These are phyloP conservation scores for Bipolaris cookei DNA, from an alignment of 2,329 filamentous ascomycete species.

Conservation along the genomic window DNA sequence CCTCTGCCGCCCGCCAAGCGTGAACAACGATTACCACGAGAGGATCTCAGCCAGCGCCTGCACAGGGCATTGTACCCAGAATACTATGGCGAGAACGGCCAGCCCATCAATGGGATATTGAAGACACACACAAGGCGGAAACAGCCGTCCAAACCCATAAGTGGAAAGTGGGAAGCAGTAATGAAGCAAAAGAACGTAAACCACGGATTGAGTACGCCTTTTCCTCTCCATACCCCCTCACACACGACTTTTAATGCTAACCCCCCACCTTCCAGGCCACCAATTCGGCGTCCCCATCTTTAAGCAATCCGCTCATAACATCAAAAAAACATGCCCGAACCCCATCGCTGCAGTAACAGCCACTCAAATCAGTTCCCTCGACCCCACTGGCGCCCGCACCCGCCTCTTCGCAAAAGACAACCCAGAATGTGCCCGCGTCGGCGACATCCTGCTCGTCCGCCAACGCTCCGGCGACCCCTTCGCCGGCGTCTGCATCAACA, in stretches of 20 bases:
- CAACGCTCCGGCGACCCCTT: constrained; percentile 87
- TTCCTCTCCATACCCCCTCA: neutral
- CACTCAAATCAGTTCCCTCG: constrained; percentile 74
- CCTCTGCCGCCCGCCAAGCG: constrained; percentile 9
- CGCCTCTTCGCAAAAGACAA: constrained; percentile 80
- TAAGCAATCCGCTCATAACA: constrained; percentile 61
- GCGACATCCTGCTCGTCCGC: constrained; percentile 90
- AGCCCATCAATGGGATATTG: neutral
- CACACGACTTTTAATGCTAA: constrained; percentile 3
- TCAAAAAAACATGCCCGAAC: constrained; percentile 64
- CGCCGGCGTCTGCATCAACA: constrained; percentile 83
- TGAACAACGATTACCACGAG: constrained; percentile 11
- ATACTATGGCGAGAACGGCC: constrained; percentile 4
- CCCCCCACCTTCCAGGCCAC: constrained; percentile 16
- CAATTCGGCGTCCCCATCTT: constrained; percentile 57
- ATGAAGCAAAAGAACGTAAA: constrained; percentile 23
- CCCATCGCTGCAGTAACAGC: constrained; percentile 71
- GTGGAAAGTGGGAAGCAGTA: constrained; percentile 18
- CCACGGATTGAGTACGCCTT: constrained; percentile 18
- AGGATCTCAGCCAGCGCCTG: constrained; percentile 26
- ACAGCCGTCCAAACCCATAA: constrained; percentile 17
- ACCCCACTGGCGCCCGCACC: constrained; percentile 82
- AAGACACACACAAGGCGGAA: constrained; percentile 4
- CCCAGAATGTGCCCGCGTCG: constrained; percentile 78
- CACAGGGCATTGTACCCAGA: constrained; percentile 29